Base-by-base conservation (phyloP, 2,329 filamentous ascomycete genomes). In the Biscogniauxia mediterranea region DNA sequence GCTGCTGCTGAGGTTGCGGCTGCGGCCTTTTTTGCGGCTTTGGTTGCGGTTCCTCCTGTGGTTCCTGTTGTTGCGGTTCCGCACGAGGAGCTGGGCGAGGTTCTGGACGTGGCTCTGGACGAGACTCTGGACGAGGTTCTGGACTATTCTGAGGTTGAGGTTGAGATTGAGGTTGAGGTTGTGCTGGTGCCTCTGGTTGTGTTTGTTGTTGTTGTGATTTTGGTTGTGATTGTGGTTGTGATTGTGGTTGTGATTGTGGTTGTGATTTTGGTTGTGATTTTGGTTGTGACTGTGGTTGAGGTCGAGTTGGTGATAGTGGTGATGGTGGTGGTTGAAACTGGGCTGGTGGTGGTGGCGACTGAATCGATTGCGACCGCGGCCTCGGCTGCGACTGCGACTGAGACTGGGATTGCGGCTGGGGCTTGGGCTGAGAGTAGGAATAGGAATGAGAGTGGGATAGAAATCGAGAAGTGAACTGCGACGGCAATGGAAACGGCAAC, bases 141-240 rank as follows among this genome's bases (percentile, higher is more conserved):
- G 28, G 28, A 32, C 28, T 6, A 19, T 28, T 23, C 13, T 25
- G 52, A 28, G 9, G 52, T 21, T 54, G 52, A 3, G n/a, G 23
- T 26, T 21, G 23, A 25, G 64, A 50, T 28, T 59, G 57, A 8
- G 65, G 23, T n/a, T 65, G 61, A 6, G 67, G 19, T n/a, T 60
- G 61, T 3, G 61, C 32, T 28, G 59, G 56, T 3, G 58, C 17
- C 13, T 63, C 58, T 1, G 63, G 17, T 13, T 64, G 63, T 9
- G 61, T 17, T 17, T 4, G 11, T 50, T 65, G 59, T 2, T 59
- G 11, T 52, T 61, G 60, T 19, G 62, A 9, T 9, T 65, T 56
- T 7, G 60, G 25, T 50, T 26, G 57, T 46, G 38, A n/a, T n/a
- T 17, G 26, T 15, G 50, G 25, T 32, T 60, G 61, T 54, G 64